Evolutionary conservation across 2,329 filamentous ascomycete genomes (phyloP).

Genomic region (Aspergillus sp.): DNA sequence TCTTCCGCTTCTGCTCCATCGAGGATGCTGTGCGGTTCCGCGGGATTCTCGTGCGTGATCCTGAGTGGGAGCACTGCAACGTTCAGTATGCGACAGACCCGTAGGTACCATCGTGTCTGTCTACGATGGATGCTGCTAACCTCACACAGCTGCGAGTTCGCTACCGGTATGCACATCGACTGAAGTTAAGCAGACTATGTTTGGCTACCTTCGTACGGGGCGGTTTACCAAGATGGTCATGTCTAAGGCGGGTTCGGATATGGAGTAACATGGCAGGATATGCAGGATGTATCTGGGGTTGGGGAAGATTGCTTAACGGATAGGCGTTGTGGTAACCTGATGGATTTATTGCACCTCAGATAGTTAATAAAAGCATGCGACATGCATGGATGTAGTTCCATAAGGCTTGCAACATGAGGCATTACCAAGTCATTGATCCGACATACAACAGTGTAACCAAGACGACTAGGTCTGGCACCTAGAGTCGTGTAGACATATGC

Average conservation of each 20-base stretch:
- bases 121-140: conserved; percentile 1
- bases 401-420: too few species aligned
- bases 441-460: too few species aligned
- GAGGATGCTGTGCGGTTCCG: conserved; percentile 50
- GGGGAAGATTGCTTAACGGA: neutral
- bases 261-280: neutral
- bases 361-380: neutral
- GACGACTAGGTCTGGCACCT: too few species aligned
- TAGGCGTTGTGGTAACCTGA: neutral
- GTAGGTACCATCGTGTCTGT: conserved; percentile 22
- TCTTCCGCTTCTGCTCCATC: conserved; percentile 53
- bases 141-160: conserved; percentile 24
- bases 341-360: neutral
- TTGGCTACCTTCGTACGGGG: neutral
- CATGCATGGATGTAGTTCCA: too few species aligned
- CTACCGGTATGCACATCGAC: conserved; percentile 21
- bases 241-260: neutral
- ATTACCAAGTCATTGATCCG: neutral
- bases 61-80: conserved; percentile 51
- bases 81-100: conserved; percentile 49
- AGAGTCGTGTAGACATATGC: too few species aligned
- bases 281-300: neutral
- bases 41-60: conserved; percentile 38
- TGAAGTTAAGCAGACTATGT: neutral
- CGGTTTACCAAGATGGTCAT: neutral